Base-by-base conservation (phyloP, 2,329 filamentous ascomycete genomes). In the Fusarium sp. region DNA sequence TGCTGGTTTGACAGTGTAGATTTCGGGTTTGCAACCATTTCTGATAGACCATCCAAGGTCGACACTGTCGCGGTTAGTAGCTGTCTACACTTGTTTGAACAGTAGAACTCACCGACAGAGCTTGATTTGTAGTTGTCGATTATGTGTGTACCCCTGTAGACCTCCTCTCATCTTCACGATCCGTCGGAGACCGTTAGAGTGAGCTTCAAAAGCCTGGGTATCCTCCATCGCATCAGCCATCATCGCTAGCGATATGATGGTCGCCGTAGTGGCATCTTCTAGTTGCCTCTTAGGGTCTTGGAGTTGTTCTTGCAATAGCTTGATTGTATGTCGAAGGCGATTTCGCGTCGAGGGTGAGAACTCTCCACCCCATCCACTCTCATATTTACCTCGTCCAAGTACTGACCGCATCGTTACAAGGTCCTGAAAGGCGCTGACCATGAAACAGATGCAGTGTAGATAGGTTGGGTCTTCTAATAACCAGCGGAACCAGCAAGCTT, bases 401-500 rank as follows among this genome's bases (percentile, higher is more conserved):
- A 48, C 44, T 7, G 33, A 23, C 26, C 56, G 52, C 56, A 48
- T 54, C 8, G 41, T 46, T 9, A 73, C 11, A 6, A 73, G 41
- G 14, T 70, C 75, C 50, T 75, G 61, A 20, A 76, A 65, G 7
- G 72, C 60, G 53, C 71, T 73, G 57, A 74, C 70, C 53, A 74
- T 73, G 49, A 78, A 78, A 14, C 78, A 64, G 5, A 72, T 27
- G 3, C 68, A 68, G 48, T 78, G 72, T 2, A 79, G 57, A 9
- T 78, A 80, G 20, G 72, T 57, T 0, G 67, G 50, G 26, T 80
- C 76, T 37, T 70, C 62, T 3, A 75, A 58, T 9, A 80, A 62
- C 77, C 78, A 79, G n/a, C 72, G 63, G 38, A 77, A 78, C 76
- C 78, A 79, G 37, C 67, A 71, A 32, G 26, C 64, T 7, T 72